Evolutionary conservation across 805 yeast species (phyloP), one percentile per base, ranked within the genome.

Genomic region (Kockiozyma suomiensis): DNA sequence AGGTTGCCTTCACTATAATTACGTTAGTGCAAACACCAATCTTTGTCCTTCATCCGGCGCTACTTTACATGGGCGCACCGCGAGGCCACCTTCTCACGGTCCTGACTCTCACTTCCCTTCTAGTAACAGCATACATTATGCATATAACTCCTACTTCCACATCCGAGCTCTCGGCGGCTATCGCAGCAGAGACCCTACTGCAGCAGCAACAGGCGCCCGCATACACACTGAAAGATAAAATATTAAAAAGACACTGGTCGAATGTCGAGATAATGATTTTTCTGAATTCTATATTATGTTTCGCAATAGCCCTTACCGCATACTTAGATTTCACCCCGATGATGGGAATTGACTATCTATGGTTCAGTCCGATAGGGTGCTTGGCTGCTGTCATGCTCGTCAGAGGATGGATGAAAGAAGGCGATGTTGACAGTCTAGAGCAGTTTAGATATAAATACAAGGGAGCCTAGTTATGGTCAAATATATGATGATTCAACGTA

Each of bases 321-420:
- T 61, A 41, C 37, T 17, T 60, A 15, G 23, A 21, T 41, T 50
- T 62, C 25, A 23, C 7, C 12, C 66, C 66, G 26, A 7, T 62
- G 37, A 40, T 56, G 32, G 65, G 66, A 12, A 37, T 61, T 3
- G 66, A 62, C 25, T 62, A 62, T 32, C 33, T 61, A 15, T 62
- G 66, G 66, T 52, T 56, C 23, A 37, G 57, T 32, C 66, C 66
- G 26, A 49, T 62, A 12, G 58, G 56, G 1, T 21, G 51, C 2
- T 21, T 58, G 12, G 38, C 32, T 15, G 50, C 58, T 1, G 56
- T 60, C 17, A 15, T 55, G 25, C 43, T 56, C 6, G 60, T 54
- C 17, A 53, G 64, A 4, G 50, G 56, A 13, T 62, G 66, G 65
- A 62, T 62, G 66, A 46, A 38, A n/a, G 66, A 62, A 42, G 61